Evolutionary conservation across 2,329 filamentous ascomycete genomes (phyloP).

Genomic region (Colletotrichum kahawae): DNA sequence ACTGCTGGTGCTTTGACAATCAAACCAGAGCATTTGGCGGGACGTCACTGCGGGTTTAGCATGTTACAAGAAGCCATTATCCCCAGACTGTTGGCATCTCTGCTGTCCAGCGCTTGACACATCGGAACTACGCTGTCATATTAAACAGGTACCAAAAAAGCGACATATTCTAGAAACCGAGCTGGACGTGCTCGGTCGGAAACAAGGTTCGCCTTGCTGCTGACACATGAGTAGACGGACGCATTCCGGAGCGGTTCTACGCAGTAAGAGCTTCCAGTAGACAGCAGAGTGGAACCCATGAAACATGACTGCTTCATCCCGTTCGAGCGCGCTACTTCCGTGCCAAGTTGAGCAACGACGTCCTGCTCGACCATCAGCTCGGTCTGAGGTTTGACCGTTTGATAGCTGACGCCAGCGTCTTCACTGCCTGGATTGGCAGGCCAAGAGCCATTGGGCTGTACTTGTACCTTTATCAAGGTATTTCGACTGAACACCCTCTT

Average conservation of each 20-base stretch:
- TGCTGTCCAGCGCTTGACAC: background rate
- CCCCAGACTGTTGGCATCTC: background rate
- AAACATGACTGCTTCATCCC: slow-evolving; percentile 18
- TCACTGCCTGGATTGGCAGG: background rate
- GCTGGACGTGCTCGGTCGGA: background rate
- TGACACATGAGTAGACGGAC: background rate
- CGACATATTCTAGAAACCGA: background rate
- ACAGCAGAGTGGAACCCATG: background rate
- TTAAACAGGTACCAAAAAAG: background rate
- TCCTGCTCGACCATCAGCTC: background rate
- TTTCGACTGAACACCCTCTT: slow-evolving; percentile 12
- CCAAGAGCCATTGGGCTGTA: background rate
- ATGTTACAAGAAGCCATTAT: background rate
- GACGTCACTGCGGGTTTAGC: background rate
- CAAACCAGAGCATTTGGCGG: background rate
- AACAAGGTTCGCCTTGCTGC: background rate
- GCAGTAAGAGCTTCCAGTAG: background rate
- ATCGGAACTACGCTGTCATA: fast-evolving
- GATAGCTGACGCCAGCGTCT: background rate
- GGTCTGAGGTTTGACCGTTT: background rate
- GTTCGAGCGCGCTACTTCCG: background rate
- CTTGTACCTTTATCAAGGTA: background rate
- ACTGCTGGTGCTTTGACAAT: background rate
- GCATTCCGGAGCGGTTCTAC: background rate
- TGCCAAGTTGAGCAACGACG: background rate